Base-by-base conservation (phyloP, 257 asterid species). In the Perilla frutescens region DNA sequence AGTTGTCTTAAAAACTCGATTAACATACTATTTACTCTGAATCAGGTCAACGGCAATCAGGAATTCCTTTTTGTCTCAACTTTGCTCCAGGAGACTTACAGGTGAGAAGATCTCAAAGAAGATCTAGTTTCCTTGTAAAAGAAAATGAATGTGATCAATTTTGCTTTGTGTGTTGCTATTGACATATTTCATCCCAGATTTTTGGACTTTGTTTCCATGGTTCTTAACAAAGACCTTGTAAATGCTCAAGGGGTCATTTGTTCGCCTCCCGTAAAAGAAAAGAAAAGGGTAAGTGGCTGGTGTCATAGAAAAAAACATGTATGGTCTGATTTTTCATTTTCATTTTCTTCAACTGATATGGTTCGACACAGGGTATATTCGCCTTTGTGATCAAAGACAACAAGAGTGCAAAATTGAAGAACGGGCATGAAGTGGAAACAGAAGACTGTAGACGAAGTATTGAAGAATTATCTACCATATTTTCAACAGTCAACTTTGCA, bases 31-130 rank as follows among this genome's bases (percentile, higher is more conserved):
- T 64, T 29, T 41, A 66, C 63, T 71, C 15, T 53, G 51, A 58
- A 73, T 80, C 85, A 94, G 98, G 91, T 85, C 50, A 89, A 84
- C 58, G 85, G 92, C 45, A 90, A 90, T 80, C 96, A 85, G 68
- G 98, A 94, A 79, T 79, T 87, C 63, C 83, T 94, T 71, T 86
- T 88, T 51, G 63, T 94, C 80, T 88, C 97, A 50, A 86, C 88
- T 68, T 75, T 84, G 79, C 87, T 78, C 73, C 83, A 80, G 70
- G 96, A 88, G 69, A 64, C 84, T 72, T 91, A 90, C 82, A 81
- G 97, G 98, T 93, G 83, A 51, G 20, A 62, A 66, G 36, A 11
- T 32, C 34, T 45, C 11, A 4, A 45, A 44, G 7, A 64, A 31
- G 2, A 37, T 53, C 58, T 34, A 64, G 7, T 64, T 72, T 44